Evolutionary conservation across 2,329 filamentous ascomycete species (phyloP), one percentile per base, ranked within the genome.

Genomic region (Coniochaeta sp.): DNA sequence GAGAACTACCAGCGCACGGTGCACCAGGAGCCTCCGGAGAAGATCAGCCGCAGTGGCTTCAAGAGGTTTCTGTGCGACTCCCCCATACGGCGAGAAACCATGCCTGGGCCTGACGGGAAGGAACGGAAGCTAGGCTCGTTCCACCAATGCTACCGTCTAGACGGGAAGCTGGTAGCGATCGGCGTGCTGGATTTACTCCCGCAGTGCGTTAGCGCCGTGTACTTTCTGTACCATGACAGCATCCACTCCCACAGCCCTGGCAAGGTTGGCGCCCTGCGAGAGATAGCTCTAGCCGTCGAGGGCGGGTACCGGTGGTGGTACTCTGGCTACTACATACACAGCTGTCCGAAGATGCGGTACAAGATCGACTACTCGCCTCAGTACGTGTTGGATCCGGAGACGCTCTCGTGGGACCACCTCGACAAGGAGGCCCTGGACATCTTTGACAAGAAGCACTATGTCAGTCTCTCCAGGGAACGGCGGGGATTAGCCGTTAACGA

Each of bases 331-430:
- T 95, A 93, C 67, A 93, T 95, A 62, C 89, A 93, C 71, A 85
- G 77, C 59, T 93, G 90, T 67, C 79, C 83, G 59, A 95, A 95
- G 76, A 93, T 95, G 90, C 80, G 81, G 66, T 95, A 95, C 77
- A 95, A 95, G 76, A 88, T 87, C 61, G 88, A 92, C 68, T 95
- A 90, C 70, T 78, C 80, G 12, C 90, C 89, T 1, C 89, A 91
- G 68, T 84, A 87, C 67, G 81, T 95, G 12, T 79, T 93, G 12
- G 88, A 93, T 64, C 88, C 89, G 0, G 83, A 86, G 63, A 81
- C 80, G 0, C 77, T 87, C 63, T 70, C 74, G 9, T 91, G 89
- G 88, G 77, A 87, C 63, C 75, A 76, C 0, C 70, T 91, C 22
- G 81, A 86, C 64, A 73, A 78, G 38, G 73, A 77, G 3, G 69